Base-by-base conservation (phyloP, 1,284 basidiomycete species). In the Agaricales sp. region DNA sequence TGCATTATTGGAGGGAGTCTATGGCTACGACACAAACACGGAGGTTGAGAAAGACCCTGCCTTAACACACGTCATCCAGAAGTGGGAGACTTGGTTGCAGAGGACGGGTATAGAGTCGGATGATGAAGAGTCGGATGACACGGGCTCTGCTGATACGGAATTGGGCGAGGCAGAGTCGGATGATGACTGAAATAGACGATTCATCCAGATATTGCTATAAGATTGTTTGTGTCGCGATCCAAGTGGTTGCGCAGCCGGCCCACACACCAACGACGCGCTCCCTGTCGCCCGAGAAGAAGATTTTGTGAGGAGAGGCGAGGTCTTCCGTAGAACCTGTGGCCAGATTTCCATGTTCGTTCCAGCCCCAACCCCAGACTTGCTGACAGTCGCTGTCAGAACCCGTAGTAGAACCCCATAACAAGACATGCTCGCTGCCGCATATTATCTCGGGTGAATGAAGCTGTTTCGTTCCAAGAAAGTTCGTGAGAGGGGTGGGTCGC, bases 301-400 rank as follows among this genome's bases (percentile, higher is more conserved):
- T 58, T 49, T 67, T 70, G 2, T 63, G 55, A 12, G 80, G 80
- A 18, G 64, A 38, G 35, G 67, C 59, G 8, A 73, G 63, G 55
- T 88, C 81, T 3, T 71, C 63, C 2, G 74, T 75, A 47, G 74
- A 68, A 0, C 81, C 83, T 21, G 78, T 59, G 0, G 87, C 91
- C 13, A 95, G 70, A 63, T 94, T 96, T 11, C 92, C 92, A 61
- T 95, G 92, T 63, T 96, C 92, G 62, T 95, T 96, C 92, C 92
- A 95, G 0, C 92, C 92, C 84, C 92, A 94, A 0, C 78, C 84
- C 75, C 78, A 87, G 1, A 92, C 74, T 53, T 77, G 26, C 14
- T 30, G 26, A 30, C 75, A 3, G 55, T 57, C n/a, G n/a, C 53
- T 52, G 3, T 51, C 11, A n/a, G 21, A 53, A 6, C 43, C 39